phyloP scores from a whole-genome alignment of 2,329 filamentous ascomycete species.

The Chaetomiaceae sp. region DNA sequence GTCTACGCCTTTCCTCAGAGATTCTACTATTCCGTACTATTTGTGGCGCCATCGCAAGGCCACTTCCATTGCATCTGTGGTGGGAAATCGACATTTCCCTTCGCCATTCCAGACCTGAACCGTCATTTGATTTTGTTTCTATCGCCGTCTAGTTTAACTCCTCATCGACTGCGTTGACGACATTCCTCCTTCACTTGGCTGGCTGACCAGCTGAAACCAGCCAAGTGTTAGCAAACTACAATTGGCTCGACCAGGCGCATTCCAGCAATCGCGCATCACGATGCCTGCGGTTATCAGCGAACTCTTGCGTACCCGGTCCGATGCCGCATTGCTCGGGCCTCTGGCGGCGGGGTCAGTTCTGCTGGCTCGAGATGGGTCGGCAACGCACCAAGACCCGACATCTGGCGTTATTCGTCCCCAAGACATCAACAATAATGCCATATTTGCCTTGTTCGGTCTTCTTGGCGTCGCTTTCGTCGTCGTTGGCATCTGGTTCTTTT shows the following conservation, averaged over 20 bases:
- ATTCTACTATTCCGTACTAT: no score
- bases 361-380: conserved; percentile 33
- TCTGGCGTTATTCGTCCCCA: conserved; percentile 47
- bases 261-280: background rate
- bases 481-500: conserved; percentile 91
- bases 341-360: conserved; percentile 40
- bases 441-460: conserved; percentile 81
- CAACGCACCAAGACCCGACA: conserved; percentile 34
- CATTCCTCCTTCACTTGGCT: conserved; percentile 17
- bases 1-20: background rate
- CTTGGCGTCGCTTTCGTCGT: conserved; percentile 72
- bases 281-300: conserved; percentile 36
- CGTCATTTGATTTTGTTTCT: background rate
- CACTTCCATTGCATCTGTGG: background rate
- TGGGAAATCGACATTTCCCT: background rate
- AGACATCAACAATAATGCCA: conserved; percentile 59
- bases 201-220: conserved; percentile 23
- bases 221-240: conserved; percentile 12
- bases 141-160: background rate
- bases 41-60: no score
- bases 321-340: conserved; percentile 34
- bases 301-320: conserved; percentile 26
- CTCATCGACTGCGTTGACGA: conserved; percentile 3
- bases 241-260: background rate
- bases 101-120: background rate